Base-by-base conservation (phyloP, 2,329 filamentous ascomycete species). In the Domatiomyces globalis region DNA sequence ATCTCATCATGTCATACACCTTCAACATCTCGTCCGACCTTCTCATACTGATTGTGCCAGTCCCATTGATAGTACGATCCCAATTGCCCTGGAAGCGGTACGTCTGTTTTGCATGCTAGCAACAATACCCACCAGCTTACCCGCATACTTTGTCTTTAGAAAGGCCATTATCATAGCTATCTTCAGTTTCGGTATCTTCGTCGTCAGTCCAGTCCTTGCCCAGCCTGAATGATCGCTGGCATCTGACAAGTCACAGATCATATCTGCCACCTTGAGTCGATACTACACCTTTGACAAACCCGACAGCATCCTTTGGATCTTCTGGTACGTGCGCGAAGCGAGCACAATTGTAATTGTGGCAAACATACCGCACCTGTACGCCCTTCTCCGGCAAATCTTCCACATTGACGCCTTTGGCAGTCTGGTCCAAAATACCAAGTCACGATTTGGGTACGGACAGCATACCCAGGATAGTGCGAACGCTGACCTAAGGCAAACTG, bases 351-450 rank as follows among this genome's bases (percentile, higher is more conserved):
- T 72, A 29, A 63, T 75, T 1, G 73, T 77, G 17, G 74, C 73
- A 53, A 76, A 76, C 52, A 61, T 76, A 1, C 73, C 73, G 0
- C 71, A 73, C 43, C 68, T 73, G 10, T 77, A 73, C 73, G 73
- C 73, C 1, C 66, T 76, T 1, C 60, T 76, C 6, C 66, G 72
- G 15, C 70, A 74, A 49, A 58, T 74, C 18, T 76, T 76, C 64
- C 68, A 25, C 22, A 3, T 25, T 6, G 22, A 25, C 22, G 22
- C 22, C 22, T 25, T 25, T 6, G 22, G 22, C 22, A 25, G 22
- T 25, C 22, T 25, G 6, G 22, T 25, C 22, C 22, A 25, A 25
- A 25, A 25, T 6, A 25, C 22, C 22, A 25, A 25, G 22, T 25
- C 22, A 25, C 22, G 22, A 3, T 25, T 25, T 25, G 22, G 22